phyloP scores from a whole-genome alignment of 2,329 filamentous ascomycete species.

The Lasiodiplodia citricola region DNA sequence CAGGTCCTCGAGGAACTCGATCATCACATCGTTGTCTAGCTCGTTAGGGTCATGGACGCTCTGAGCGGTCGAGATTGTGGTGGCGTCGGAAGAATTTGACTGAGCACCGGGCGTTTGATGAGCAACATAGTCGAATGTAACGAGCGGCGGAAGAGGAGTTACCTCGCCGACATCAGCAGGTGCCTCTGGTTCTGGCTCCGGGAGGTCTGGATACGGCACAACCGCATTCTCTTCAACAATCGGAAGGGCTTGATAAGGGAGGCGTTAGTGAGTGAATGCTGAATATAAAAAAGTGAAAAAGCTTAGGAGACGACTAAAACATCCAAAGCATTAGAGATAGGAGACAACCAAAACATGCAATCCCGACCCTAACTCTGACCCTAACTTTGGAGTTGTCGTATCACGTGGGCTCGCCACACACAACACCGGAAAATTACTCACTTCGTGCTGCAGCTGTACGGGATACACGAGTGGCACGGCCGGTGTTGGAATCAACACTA shows the following conservation, averaged over 20 bases:
- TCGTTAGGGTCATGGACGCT: slow-evolving; percentile 29
- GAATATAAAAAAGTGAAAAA: background rate
- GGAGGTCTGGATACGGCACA: slow-evolving; percentile 32
- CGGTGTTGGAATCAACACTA: slow-evolving; percentile 36
- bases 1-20: slow-evolving; percentile 48
- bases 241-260: slow-evolving; percentile 19
- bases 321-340: background rate
- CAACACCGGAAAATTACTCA: background rate
- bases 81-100: slow-evolving; percentile 52
- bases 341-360: background rate
- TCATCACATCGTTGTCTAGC: slow-evolving; percentile 49
- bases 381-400: background rate
- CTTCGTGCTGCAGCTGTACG: slow-evolving; percentile 30
- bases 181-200: background rate
- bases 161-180: background rate
- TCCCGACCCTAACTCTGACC: background rate
- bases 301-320: background rate
- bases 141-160: background rate
- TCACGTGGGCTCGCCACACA: background rate
- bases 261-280: background rate
- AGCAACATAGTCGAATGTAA: background rate
- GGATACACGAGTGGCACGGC: slow-evolving; percentile 31
- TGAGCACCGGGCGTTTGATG: slow-evolving; percentile 43
- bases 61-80: slow-evolving; percentile 50
- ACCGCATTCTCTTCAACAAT: slow-evolving; percentile 30